Conservation (phyloP, 345 rosid genomes). For the Excoecaria cochinchinensis region DNA sequence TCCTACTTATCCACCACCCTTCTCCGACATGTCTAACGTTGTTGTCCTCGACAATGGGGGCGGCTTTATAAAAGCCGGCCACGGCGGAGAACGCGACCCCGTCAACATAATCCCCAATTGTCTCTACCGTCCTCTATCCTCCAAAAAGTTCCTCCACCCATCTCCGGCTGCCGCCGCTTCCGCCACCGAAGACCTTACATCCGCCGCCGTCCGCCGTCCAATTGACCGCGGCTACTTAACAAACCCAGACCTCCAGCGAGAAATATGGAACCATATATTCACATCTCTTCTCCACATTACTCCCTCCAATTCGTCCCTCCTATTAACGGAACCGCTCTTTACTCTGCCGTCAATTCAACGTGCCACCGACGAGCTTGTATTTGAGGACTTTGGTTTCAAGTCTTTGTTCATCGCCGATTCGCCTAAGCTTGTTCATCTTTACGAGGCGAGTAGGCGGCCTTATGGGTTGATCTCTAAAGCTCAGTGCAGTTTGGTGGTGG, state of each 20-base stretch:
- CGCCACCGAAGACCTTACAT: conserved; percentile 67
- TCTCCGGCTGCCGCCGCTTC: conserved; percentile 35
- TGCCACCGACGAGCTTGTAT: conserved; percentile 81
- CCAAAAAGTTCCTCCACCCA: conserved; percentile 71
- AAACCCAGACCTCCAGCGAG: conserved; percentile 82
- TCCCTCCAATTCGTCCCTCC: conserved; percentile 64
- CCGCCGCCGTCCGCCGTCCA: conserved; percentile 92
- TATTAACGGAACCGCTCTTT: conserved; percentile 76
- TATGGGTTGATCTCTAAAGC: conserved; percentile 52
- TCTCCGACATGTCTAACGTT: conserved; percentile 52
- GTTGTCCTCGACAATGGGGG: conserved; percentile 96
- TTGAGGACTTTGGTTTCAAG: conserved; percentile 81
- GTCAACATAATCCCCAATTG: conserved; percentile 68
- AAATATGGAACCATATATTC: conserved; percentile 86
- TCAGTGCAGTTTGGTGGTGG: conserved; percentile 82
- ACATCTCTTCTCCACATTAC: conserved; percentile 50
- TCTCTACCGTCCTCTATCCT: conserved; percentile 74
- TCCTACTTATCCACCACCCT: neutral
- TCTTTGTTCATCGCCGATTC: conserved; percentile 68
- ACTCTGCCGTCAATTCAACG: conserved; percentile 71
- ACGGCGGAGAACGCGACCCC: conserved; percentile 85
- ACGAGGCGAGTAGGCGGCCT: conserved; percentile 71
- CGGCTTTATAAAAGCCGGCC: conserved; percentile 71
- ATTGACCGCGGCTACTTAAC: conserved; percentile 92
- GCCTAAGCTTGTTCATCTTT: conserved; percentile 73